Evolutionary conservation across 2,329 filamentous ascomycete species (phyloP).

Genomic region (Niveomyces coronatus): DNA sequence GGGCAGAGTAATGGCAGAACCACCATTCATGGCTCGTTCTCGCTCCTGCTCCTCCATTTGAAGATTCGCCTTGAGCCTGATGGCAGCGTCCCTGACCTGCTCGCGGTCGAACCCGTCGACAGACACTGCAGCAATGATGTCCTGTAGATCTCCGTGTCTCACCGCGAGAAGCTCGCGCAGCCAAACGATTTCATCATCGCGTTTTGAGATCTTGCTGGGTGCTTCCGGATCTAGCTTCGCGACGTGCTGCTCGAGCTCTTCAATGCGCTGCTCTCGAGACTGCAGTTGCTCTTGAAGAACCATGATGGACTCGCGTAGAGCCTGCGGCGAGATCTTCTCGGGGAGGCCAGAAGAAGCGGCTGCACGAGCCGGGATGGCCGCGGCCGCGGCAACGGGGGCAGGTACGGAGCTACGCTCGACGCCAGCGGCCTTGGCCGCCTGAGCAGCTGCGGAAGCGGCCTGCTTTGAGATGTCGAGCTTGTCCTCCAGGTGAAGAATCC

Average conservation of each 20-base stretch:
- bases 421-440: conserved; percentile 56
- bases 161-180: conserved; percentile 87
- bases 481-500: conserved; percentile 75
- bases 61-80: conserved; percentile 84
- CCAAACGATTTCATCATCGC: conserved; percentile 91
- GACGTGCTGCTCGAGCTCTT: conserved; percentile 68
- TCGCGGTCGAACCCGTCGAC: conserved; percentile 67
- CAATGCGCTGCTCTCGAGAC: conserved; percentile 82
- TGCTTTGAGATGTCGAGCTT: conserved; percentile 84
- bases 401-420: conserved; percentile 24
- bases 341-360: conserved; percentile 42
- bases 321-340: conserved; percentile 88
- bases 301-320: conserved; percentile 88
- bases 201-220: conserved; percentile 73
- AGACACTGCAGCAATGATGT: conserved; percentile 74
- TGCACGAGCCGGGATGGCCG: conserved; percentile 33
- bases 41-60: conserved; percentile 98
- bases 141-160: conserved; percentile 80
- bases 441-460: conserved; percentile 72
- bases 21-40: conserved; percentile 68
- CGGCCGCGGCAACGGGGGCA: conserved; percentile 22
- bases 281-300: conserved; percentile 95
- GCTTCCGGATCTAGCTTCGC: conserved; percentile 65
- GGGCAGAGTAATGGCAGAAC: conserved; percentile 56
- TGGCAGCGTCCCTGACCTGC: conserved; percentile 78